Evolutionary conservation across 306 rosid genomes (phyloP), one percentile per base, ranked within the genome.

Genomic region (Vigna trinervia): DNA sequence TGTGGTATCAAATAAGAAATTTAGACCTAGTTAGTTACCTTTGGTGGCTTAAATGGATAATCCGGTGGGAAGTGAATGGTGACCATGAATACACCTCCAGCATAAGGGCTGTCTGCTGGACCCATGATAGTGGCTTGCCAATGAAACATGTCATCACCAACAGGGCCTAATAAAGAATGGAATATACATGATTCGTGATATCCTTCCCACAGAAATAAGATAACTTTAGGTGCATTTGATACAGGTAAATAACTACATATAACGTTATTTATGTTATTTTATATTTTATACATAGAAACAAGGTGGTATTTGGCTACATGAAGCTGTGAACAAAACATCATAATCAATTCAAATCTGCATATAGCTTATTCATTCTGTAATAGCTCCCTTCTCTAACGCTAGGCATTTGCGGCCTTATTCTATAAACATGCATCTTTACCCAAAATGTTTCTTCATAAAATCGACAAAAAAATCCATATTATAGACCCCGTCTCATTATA

Each of bases 31-130:
- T 68, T 77, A 69, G 34, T 71, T 76, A 87, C 90, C 90, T 87
- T 87, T 17, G 90, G 90, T 13, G 90, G 90, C 65, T 87, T 87
- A 60, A 87, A 84, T 57, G 90, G 90, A 82, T 87, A 87, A 80
- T 87, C 90, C 5, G 90, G 90, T 32, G 90, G 90, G 80, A 87
- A 87, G 69, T 87, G 84, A 61, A 87, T 84, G 57, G 66, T 76
- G 19, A 87, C 88, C 22, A 84, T 75, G 77, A 87, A 87, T 64
- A 87, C 88, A 62, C 90, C 90, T 4, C 90, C 90, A 47, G 86
- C 83, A 73, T 81, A 87, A 14, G 90, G 90, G 46, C 90, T 87
- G 47, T 87, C 90, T 22, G 70, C 76, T 17, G 88, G 90, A 62
- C 90, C 90, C 83, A 84, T 79, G 48, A 87, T 81, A 28, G 90